Evolutionary conservation across 129 eudicot species (phyloP), one percentile per base, ranked within the genome.

Genomic region (Tagetes erecta): DNA sequence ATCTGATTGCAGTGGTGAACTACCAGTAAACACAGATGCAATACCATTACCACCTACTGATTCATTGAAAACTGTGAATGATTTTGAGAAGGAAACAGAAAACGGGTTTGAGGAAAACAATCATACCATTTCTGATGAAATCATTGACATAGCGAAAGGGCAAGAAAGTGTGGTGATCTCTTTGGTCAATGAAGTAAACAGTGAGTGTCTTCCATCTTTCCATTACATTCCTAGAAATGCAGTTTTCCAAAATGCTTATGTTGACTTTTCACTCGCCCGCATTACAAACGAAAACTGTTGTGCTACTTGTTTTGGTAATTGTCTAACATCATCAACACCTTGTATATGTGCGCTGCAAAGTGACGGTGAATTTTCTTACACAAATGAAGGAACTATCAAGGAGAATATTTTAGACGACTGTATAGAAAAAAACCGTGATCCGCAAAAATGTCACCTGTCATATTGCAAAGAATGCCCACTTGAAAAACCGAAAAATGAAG

Each of bases 391-490:
- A 8, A 82, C 89, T 67, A 85, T 94, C 0, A 91, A 83, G 72
- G 97, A 88, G 78, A 89, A 71, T 34, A 52, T 88, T 83, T 73
- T 94, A 64, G 83, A 86, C 6, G 86, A 76, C 67, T 83, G 83
- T 56, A 82, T 94, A 76, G 76, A 91, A 64, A 84, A 78, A 87
- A 88, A 80, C 47, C 88, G 88, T 39, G 90, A 88, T 41, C 96
- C 93, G 38, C 68, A 88, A 76, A 91, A 86, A 77, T 38, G 72
- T 59, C 75, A 62, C 67, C 5, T 80, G 52, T 72, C 79, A 36
- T 86, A 83, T 80, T 93, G 98, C 71, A 80, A 85, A 73, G 96
- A 86, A 68, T 93, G 98, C 76, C 98, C 97, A 5, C 41, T 86
- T 42, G 97, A 93, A 80, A 84, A 86, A 80, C 76, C 81, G 9